A percentile compares a stretch with the other conserved stretches of the same genome.
These are phyloP conservation scores for Bretziella fagacearum DNA, from an alignment of 2,329 filamentous ascomycete genomes.

Conservation along the genomic window DNA sequence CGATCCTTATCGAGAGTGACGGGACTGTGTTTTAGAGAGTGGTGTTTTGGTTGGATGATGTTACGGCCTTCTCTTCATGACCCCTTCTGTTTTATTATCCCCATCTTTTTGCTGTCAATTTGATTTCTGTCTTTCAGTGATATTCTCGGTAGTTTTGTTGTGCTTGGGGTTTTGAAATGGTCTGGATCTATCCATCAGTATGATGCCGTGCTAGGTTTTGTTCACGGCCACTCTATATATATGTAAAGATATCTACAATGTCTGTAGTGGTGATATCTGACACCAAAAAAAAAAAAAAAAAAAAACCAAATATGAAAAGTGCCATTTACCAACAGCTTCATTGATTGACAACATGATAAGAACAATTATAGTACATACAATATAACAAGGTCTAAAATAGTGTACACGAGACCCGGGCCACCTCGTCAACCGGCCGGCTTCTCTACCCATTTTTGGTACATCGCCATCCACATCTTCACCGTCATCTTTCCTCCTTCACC, in stretches of 20 bases:
- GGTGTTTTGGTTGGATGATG: not conserved
- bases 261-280: too few species aligned
- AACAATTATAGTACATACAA: conserved; percentile 12
- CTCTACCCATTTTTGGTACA: not conserved
- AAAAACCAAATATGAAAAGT: not conserved
- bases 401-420: conserved; percentile 13
- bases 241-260: too few species aligned
- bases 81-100: not conserved
- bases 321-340: not conserved
- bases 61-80: not conserved
- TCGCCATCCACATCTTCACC: not conserved
- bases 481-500: too few species aligned
- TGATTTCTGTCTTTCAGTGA: not conserved
- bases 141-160: not conserved
- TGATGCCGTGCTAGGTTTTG: too few species aligned
- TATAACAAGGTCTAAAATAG: conserved; percentile 14
- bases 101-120: not conserved
- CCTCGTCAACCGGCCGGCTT: not conserved
- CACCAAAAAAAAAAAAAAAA: not conserved
- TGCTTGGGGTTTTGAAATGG: not conserved
- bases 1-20: conserved; percentile 90
- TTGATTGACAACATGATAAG: not conserved
- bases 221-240: too few species aligned
- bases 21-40: conserved; percentile 70
- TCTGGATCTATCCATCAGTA: too few species aligned